Percentiles rank a stretch among this genome's conserved stretches.
Evolutionary conservation across 2,329 filamentous ascomycete species (phyloP).

Genomic region (Blastomyces emzantsi): DNA sequence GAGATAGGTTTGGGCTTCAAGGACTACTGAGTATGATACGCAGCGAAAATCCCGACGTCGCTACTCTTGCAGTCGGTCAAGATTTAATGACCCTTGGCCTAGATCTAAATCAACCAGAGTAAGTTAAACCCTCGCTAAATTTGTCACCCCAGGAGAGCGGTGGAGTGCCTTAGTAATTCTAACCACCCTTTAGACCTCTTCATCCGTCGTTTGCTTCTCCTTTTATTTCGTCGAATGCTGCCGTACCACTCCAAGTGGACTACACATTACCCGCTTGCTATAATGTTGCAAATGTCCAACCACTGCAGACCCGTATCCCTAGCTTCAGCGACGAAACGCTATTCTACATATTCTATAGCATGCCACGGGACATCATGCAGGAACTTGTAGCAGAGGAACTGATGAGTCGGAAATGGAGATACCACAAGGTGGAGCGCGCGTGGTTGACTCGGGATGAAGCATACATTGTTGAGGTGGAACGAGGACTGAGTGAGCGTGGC

Average conservation of each 20-base stretch:
- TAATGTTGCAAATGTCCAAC: slow-evolving; percentile 57
- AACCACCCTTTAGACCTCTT: slow-evolving; percentile 42
- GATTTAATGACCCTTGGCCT: slow-evolving; percentile 56
- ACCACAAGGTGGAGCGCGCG: slow-evolving; percentile 44
- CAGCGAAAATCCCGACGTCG: slow-evolving; percentile 44
- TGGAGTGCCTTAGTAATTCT: neutral
- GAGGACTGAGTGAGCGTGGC: slow-evolving; percentile 42
- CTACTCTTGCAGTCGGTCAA: slow-evolving; percentile 52
- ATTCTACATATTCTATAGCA: slow-evolving; percentile 62
- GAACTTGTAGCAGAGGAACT: slow-evolving; percentile 57
- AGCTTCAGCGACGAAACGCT: slow-evolving; percentile 57
- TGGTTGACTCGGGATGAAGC: slow-evolving; percentile 44
- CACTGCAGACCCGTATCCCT: slow-evolving; percentile 48
- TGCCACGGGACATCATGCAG: slow-evolving; percentile 56
- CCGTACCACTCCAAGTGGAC: slow-evolving; percentile 53
- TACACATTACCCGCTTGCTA: slow-evolving; percentile 56
- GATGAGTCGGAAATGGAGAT: slow-evolving; percentile 45
- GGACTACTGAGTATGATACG: slow-evolving; percentile 52
- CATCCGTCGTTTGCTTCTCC: slow-evolving; percentile 56
- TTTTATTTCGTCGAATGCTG: slow-evolving; percentile 49
- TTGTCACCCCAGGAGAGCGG: neutral
- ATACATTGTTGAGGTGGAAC: slow-evolving; percentile 40
- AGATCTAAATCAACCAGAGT: slow-evolving; percentile 55
- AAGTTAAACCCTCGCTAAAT: slow-evolving; percentile 23
- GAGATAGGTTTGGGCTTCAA: slow-evolving; percentile 51